Percentiles rank a stretch among this genome's conserved stretches.
phyloP scores from a whole-genome alignment of 2,329 filamentous ascomycete genomes.

The Pezicula carpinea region DNA sequence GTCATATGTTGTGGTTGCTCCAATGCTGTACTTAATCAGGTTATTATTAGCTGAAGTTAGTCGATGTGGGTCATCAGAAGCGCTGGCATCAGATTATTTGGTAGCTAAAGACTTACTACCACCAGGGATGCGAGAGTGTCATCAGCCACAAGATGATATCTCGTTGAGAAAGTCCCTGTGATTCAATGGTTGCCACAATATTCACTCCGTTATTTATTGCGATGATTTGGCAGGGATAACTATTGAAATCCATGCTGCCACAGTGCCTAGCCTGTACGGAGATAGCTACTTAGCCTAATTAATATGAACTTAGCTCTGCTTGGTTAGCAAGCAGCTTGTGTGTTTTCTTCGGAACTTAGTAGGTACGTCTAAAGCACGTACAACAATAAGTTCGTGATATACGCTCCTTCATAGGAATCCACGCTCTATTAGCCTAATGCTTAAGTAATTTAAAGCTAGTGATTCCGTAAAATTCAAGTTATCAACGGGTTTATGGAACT shows the following conservation, averaged over 20 bases:
- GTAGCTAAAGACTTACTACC: conserved; percentile 27
- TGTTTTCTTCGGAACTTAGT: conserved; percentile 58
- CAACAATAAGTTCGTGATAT: not conserved
- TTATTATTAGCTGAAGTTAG: too few species aligned
- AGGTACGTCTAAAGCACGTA: conserved; percentile 33
- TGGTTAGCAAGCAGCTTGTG: conserved; percentile 55
- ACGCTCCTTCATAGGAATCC: conserved; percentile 3
- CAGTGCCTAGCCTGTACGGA: conserved; percentile 59
- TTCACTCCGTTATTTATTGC: conserved; percentile 54
- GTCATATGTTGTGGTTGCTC: too few species aligned
- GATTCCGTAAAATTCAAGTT: too few species aligned
- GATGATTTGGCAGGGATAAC: conserved; percentile 59
- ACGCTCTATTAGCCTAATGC: too few species aligned
- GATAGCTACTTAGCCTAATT: conserved; percentile 56
- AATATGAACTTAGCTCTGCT: conserved; percentile 54
- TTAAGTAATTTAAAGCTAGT: too few species aligned
- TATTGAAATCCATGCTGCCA: conserved; percentile 54
- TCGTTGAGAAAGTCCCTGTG: conserved; percentile 56
- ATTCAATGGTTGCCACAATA: conserved; percentile 60
- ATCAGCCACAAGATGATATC: conserved; percentile 48
- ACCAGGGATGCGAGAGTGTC: conserved; percentile 34
- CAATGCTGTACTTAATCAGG: too few species aligned
- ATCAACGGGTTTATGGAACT: too few species aligned
- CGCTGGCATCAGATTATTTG: conserved; percentile 28
- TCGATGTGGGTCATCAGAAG: not conserved